Evolutionary conservation across 1,284 basidiomycete species (phyloP).

Genomic region (Porogramme epimiltina): DNA sequence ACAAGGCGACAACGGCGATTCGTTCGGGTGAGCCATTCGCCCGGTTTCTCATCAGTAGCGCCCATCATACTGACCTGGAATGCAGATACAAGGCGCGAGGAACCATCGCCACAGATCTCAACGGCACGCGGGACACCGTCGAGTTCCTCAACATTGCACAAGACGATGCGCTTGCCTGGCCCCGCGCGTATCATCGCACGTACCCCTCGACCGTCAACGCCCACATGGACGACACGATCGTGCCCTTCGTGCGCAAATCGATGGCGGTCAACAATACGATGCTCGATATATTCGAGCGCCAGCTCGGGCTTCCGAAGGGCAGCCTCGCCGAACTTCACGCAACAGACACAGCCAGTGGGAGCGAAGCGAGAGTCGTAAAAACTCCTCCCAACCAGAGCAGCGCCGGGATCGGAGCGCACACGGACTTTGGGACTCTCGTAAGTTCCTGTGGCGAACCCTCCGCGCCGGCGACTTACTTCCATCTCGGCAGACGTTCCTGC

Average conservation of each 20-base stretch:
- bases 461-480: conserved; percentile 8
- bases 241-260: conserved; percentile 61
- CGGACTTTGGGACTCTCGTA: conserved; percentile 48
- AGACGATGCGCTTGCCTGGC: conserved; percentile 65
- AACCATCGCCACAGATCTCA: conserved; percentile 62
- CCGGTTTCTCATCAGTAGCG: neutral
- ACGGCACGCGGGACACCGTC: conserved; percentile 55
- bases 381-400: conserved; percentile 41
- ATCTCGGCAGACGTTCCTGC: conserved; percentile 27
- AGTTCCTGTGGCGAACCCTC: conserved; percentile 11
- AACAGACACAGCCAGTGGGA: conserved; percentile 50
- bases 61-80: neutral
- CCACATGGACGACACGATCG: conserved; percentile 50
- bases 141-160: conserved; percentile 72
- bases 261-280: conserved; percentile 56
- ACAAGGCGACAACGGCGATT: conserved; percentile 63
- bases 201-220: conserved; percentile 57
- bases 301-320: conserved; percentile 55
- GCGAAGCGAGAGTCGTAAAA: conserved; percentile 61
- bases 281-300: conserved; percentile 56
- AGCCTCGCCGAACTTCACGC: conserved; percentile 50
- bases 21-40: conserved; percentile 52
- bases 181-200: conserved; percentile 47
- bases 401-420: conserved; percentile 37
- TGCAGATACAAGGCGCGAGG: conserved; percentile 66